A percentile compares a stretch with the other conserved stretches of the same genome.
These are phyloP conservation scores for Sarocladium oryzae DNA, from an alignment of 2,329 filamentous ascomycete species.

Conservation along the genomic window DNA sequence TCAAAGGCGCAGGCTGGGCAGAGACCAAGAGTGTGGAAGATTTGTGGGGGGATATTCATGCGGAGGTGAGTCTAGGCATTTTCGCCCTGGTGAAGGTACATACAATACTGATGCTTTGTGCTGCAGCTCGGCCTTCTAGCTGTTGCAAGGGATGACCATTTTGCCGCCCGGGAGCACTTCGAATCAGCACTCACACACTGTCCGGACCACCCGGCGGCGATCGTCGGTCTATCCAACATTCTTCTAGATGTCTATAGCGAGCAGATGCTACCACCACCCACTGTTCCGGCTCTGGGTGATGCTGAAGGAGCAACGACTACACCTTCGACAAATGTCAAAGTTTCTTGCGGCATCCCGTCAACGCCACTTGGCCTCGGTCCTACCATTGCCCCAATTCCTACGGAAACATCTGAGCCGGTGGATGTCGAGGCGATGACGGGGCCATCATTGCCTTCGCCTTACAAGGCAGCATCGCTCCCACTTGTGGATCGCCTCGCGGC, in stretches of 20 bases:
- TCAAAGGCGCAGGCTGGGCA: constrained; percentile 67
- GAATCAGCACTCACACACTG: constrained; percentile 76
- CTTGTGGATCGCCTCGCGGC: constrained; percentile 79
- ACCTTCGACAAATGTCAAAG: constrained; percentile 28
- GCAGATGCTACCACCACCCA: constrained; percentile 52
- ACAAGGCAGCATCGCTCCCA: constrained; percentile 56
- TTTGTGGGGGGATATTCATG: constrained; percentile 75
- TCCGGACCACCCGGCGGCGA: constrained; percentile 73
- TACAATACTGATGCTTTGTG: constrained; percentile 19
- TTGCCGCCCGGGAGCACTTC: constrained; percentile 68
- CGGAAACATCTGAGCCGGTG: background rate
- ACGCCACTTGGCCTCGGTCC: constrained; percentile 19
- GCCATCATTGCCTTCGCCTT: constrained; percentile 38
- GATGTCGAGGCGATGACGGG: constrained; percentile 13
- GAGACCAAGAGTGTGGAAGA: constrained; percentile 76
- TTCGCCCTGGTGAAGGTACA: too few species aligned
- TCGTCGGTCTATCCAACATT: constrained; percentile 75
- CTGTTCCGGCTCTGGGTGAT: constrained; percentile 38
- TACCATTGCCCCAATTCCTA: constrained; percentile 13
- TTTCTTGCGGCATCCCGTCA: constrained; percentile 28
- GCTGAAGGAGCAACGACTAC: constrained; percentile 11
- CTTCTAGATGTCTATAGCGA: constrained; percentile 79
- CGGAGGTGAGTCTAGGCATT: constrained; percentile 65
- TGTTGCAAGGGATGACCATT: constrained; percentile 53
- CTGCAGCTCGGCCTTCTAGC: constrained; percentile 61